phyloP scores from a whole-genome alignment of 176 grass and related monocot species.

The Oryza rufipogon region DNA sequence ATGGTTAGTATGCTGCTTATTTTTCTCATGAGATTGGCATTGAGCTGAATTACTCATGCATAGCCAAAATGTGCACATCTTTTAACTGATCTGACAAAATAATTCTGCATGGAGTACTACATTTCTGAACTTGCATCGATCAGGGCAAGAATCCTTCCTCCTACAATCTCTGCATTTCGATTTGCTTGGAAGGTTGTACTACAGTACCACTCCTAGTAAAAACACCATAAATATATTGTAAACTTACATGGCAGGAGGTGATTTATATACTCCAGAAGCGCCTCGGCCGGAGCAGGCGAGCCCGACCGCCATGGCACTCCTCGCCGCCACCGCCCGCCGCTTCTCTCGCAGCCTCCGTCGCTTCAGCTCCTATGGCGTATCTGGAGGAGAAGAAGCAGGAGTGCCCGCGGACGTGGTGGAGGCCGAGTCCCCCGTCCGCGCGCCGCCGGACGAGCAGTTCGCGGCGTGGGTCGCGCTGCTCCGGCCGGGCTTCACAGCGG shows the following conservation, averaged over 20 bases:
- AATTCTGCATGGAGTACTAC: no score
- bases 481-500: conserved; percentile 68
- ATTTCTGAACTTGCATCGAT: neutral
- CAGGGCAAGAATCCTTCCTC: neutral
- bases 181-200: neutral
- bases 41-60: no score
- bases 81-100: no score
- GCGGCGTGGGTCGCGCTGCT: conserved; percentile 78
- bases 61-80: no score
- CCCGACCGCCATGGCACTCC: no score
- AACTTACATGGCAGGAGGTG: no score
- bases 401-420: neutral
- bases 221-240: no score
- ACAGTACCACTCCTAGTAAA: no score
- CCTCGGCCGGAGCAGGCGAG: no score
- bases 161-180: neutral
- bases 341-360: neutral
- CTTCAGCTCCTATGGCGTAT: neutral
- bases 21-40: no score
- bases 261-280: no score
- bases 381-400: neutral
- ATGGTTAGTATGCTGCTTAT: no score
- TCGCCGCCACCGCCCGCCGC: neutral
- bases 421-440: conserved; percentile 36
- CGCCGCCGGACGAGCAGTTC: conserved; percentile 78